Evolutionary conservation across 208 protist species (phyloP).

Genomic region (Leishmania braziliensis): DNA sequence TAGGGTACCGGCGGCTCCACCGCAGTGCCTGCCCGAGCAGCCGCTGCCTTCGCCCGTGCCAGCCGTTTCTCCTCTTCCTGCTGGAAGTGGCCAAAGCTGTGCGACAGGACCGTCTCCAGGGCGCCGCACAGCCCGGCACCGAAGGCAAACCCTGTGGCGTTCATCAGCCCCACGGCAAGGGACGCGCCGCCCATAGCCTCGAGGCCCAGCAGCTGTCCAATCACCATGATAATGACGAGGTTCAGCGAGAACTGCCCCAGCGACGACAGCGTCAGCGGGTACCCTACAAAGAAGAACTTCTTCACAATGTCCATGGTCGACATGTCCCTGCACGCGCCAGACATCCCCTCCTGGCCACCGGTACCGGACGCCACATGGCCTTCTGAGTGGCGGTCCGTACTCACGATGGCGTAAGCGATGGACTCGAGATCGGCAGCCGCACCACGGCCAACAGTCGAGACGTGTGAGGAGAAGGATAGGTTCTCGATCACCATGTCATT

Average conservation of each 20-base stretch:
- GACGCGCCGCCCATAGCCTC: constrained; percentile 73
- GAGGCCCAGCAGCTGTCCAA: constrained; percentile 59
- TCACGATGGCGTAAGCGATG: constrained; percentile 31
- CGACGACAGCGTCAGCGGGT: constrained; percentile 68
- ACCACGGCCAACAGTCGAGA: constrained; percentile 22
- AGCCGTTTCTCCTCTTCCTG: constrained; percentile 39
- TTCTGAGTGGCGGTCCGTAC: constrained; percentile 15
- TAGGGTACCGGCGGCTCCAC: constrained; percentile 4
- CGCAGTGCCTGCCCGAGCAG: constrained; percentile 10
- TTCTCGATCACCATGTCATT: constrained; percentile 37
- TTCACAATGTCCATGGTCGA: constrained; percentile 41
- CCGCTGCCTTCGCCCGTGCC: constrained; percentile 7
- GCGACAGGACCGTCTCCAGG: constrained; percentile 84
- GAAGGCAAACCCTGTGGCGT: constrained; percentile 89
- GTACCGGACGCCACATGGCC: background rate
- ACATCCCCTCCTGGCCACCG: constrained; percentile 12
- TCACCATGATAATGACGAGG: constrained; percentile 63
- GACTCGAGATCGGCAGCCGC: constrained; percentile 29
- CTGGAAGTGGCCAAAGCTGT: constrained; percentile 67
- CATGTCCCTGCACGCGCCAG: constrained; percentile 32
- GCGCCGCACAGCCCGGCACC: constrained; percentile 82
- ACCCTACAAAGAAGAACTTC: constrained; percentile 68
- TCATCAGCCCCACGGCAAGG: constrained; percentile 76
- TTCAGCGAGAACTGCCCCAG: constrained; percentile 82
- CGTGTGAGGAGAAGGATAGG: constrained; percentile 40